These are phyloP conservation scores for Cyclaneusma minus DNA, from an alignment of 2,329 filamentous ascomycete genomes.

Conservation along the genomic window DNA sequence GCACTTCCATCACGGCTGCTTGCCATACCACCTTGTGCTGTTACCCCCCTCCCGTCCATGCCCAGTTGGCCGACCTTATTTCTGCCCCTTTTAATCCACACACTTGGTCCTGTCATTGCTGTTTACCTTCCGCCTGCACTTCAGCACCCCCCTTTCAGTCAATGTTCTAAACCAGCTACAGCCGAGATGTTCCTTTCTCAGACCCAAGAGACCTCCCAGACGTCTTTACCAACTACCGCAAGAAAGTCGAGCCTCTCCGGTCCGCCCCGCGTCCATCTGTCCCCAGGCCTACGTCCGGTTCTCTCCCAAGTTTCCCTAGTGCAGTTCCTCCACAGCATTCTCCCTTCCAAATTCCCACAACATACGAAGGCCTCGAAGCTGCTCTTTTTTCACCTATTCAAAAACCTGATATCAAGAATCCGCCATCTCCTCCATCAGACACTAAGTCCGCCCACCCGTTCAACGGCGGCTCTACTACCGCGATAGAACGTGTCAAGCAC, in stretches of 20 bases:
- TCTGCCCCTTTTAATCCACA: too few relatives aligned
- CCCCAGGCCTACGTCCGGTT: slow-evolving; percentile 30
- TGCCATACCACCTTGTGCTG: slow-evolving; percentile 7
- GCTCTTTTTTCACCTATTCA: slow-evolving; percentile 42
- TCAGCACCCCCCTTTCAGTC: background rate
- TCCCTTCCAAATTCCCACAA: slow-evolving; percentile 49
- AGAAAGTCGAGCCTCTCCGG: slow-evolving; percentile 55
- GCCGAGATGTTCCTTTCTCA: slow-evolving; percentile 48
- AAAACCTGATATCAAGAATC: slow-evolving; percentile 28
- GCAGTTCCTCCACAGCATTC: slow-evolving; percentile 37
- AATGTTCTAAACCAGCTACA: slow-evolving; percentile 18
- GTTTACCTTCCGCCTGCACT: slow-evolving; percentile 1
- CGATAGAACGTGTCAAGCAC: slow-evolving; percentile 39
- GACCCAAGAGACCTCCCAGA: slow-evolving; percentile 48
- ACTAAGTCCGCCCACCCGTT: slow-evolving; percentile 49
- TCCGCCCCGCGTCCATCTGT: slow-evolving; percentile 43
- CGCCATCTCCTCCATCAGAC: slow-evolving; percentile 34
- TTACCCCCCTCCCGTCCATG: background rate
- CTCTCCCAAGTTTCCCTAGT: slow-evolving; percentile 42
- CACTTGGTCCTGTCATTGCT: too few relatives aligned
- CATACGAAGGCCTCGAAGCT: slow-evolving; percentile 33
- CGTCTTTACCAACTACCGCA: slow-evolving; percentile 61
- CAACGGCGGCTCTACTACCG: slow-evolving; percentile 48
- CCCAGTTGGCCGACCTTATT: too few relatives aligned
- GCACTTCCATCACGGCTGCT: slow-evolving; percentile 1